phyloP scores from a whole-genome alignment of 805 yeast genomes.

The Teunomyces atbi region DNA sequence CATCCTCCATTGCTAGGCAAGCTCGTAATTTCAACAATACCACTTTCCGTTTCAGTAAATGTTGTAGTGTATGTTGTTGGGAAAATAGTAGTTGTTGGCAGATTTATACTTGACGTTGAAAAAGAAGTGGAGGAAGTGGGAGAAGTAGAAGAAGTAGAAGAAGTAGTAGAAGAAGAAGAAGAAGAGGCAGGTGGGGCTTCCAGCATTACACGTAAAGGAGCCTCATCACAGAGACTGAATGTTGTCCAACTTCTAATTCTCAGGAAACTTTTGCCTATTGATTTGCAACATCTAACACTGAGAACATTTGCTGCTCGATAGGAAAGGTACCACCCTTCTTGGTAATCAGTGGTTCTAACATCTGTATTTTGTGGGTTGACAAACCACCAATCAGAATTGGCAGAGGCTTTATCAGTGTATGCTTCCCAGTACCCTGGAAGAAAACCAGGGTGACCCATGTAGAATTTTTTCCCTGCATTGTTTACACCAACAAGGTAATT shows the following conservation, averaged over 20 bases:
- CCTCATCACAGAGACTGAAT: not conserved
- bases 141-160: not conserved
- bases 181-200: not conserved
- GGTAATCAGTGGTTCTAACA: not conserved
- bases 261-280: no score
- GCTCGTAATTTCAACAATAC: no score
- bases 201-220: not conserved
- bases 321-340: not conserved
- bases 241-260: not conserved
- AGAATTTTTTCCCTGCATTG: not conserved
- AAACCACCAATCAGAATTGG: not conserved
- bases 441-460: not conserved
- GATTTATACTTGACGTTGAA: not conserved
- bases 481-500: not conserved
- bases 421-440: not conserved
- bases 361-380: not conserved
- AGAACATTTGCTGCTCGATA: not conserved
- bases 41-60: not conserved
- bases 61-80: not conserved
- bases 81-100: not conserved
- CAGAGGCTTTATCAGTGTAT: not conserved
- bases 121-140: not conserved
- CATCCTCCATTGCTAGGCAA: no score
- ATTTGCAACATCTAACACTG: not conserved
- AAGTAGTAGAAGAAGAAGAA: not conserved